Evolutionary conservation across 306 rosid genomes (phyloP).

Genomic region (Cucumis sativus): Cucumber_9930_V3 NC_026656.2:18675501-18676000

Average conservation of each 20-base stretch:
- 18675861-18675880: constrained; percentile 16
- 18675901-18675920: not conserved
- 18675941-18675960: constrained; percentile 36
- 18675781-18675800: constrained; percentile 29
- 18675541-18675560: not conserved
- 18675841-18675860: constrained; percentile 41
- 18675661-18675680: constrained; percentile 30
- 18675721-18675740: not conserved
- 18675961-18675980: constrained; percentile 37
- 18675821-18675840: constrained; percentile 23
- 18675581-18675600: constrained; percentile 18
- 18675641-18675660: constrained; percentile 33
- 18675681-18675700: not conserved
- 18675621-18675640: constrained; percentile 39
- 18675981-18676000: constrained; percentile 34
- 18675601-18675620: constrained; percentile 41
- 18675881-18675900: not conserved
- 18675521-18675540: constrained; percentile 3
- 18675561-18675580: not conserved
- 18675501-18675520: constrained; percentile 34
- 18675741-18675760: not conserved
- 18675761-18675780: constrained; percentile 36
- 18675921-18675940: not conserved
- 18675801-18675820: constrained; percentile 24
- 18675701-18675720: not conserved